Evolutionary conservation across 495 filamentous ascomycete genomes (phyloP).

Genomic region (Evernia prunastri): DNA sequence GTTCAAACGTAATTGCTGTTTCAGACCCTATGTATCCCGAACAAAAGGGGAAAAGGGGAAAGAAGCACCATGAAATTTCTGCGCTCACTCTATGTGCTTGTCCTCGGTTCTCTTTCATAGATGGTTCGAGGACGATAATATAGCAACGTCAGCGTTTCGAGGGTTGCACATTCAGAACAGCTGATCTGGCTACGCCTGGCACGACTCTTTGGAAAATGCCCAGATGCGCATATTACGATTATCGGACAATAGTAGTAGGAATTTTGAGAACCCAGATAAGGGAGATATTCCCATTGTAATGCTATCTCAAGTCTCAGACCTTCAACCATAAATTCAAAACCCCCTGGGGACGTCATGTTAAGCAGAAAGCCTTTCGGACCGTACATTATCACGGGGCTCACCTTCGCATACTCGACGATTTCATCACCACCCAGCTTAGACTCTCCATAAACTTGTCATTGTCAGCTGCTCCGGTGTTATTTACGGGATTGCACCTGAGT

Average conservation of each 20-base stretch:
- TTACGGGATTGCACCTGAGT: neutral
- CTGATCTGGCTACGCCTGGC: neutral
- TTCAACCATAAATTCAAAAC: constrained; percentile 84
- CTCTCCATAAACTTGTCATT: constrained; percentile 71
- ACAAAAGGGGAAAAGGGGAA: neutral
- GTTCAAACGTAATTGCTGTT: neutral
- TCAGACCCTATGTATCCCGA: neutral
- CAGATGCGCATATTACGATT: neutral
- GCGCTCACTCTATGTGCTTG: neutral
- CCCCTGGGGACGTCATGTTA: constrained; percentile 36
- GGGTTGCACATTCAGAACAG: neutral
- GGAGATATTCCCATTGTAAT: constrained; percentile 13
- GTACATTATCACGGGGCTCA: neutral
- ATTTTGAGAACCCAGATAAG: neutral
- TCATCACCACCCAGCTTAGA: constrained; percentile 91
- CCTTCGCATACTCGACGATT: constrained; percentile 95
- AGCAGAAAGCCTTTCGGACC: neutral
- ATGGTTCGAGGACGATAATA: neutral
- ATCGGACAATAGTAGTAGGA: neutral
- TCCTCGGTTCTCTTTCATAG: neutral
- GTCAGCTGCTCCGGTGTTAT: neutral
- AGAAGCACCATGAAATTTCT: neutral
- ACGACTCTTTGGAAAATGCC: neutral
- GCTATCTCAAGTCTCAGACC: constrained; percentile 43
- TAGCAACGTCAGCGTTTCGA: neutral